Evolutionary conservation across 805 yeast species (phyloP), one percentile per base, ranked within the genome.

Genomic region (Kuraishia floccosa): DNA sequence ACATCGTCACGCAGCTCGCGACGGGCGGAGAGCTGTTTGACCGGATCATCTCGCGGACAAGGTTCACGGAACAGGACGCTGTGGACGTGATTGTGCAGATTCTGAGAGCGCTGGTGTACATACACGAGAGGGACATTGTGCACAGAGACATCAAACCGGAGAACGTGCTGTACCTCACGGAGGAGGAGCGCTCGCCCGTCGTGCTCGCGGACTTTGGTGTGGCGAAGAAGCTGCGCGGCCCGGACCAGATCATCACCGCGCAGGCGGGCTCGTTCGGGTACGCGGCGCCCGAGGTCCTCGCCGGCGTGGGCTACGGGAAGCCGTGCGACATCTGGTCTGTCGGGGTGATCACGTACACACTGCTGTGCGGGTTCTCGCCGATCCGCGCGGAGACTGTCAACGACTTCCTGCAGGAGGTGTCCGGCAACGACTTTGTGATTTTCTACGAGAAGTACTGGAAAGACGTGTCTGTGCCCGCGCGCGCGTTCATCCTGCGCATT

Each of bases 261-360:
- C 9, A 7, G 17, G 58, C 57, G 0, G 97, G 97, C 1, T 82
- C 94, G 1, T 76, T 84, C 54, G 97, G 98, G 2, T 89, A 89
- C 52, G 96, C 94, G 20, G 97, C 97, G 0, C 98, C 98, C 0
- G 98, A 89, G 49, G 86, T 89, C 6, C 66, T 89, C 24, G 56
- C 75, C 25, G 76, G 81, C 11, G 60, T 64, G 24, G 60, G 60
- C 23, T 96, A 89, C 54, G 94, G 96, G 24, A 84, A 82, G 45
- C 89, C 96, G 1, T 89, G 96, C 56, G 98, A 89, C 52, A 72
- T 89, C 33, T 89, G 98, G 98, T 81, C 94, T 1, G 50, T 89
- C 24, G 98, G 98, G 23, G 94, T 89, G 6, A 83, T 89, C 27
- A 73, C 95, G 0, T 91, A 85, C 53, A 87, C 96, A 0, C 57